Conservation (phyloP, 225 moss, liverwort and hornwort species). For the Physcomitrellopsis africana region DNA sequence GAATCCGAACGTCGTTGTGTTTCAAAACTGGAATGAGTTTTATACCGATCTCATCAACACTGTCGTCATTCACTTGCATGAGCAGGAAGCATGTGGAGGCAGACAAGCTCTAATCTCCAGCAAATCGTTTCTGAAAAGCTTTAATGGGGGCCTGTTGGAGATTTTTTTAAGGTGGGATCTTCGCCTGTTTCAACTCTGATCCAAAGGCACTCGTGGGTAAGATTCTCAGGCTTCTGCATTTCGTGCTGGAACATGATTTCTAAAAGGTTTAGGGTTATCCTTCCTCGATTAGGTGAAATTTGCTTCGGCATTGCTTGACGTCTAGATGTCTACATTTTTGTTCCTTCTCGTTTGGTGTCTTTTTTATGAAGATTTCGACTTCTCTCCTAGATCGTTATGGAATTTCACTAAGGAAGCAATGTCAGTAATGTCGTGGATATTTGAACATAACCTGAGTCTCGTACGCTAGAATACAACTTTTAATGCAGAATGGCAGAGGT, state of each 20-base stretch:
- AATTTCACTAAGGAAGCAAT: background rate
- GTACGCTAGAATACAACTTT: background rate
- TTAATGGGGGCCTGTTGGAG: accelerated
- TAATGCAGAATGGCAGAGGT: background rate
- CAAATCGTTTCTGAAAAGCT: background rate
- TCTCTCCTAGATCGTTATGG: background rate
- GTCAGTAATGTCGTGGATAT: background rate
- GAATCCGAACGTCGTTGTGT: background rate
- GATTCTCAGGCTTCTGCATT: background rate
- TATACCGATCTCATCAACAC: background rate
- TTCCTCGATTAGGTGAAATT: background rate
- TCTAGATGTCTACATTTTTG: background rate
- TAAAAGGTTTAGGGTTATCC: background rate
- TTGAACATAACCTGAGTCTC: background rate
- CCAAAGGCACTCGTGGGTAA: background rate
- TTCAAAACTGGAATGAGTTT: background rate
- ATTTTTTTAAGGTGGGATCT: background rate
- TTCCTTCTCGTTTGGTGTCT: background rate
- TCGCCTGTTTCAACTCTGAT: background rate
- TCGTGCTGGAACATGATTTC: background rate
- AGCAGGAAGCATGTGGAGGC: background rate
- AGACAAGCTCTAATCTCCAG: background rate
- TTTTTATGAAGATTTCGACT: background rate
- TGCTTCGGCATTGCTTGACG: background rate
- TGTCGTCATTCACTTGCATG: background rate